Conservation (phyloP, 176 grass and related monocot species). For the Juncus effusus region DNA sequence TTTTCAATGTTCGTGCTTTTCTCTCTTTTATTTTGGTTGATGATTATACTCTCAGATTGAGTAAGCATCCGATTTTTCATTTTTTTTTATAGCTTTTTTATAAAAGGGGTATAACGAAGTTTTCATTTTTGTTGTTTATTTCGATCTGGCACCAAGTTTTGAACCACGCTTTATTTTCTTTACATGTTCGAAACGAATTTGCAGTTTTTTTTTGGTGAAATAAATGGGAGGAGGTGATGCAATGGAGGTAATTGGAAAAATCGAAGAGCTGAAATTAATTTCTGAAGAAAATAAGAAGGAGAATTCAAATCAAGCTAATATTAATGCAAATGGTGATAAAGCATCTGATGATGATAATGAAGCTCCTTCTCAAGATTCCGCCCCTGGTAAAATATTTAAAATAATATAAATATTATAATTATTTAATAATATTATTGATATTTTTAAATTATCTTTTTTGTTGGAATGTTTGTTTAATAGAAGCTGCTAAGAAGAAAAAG, state of each 20-base stretch:
- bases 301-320: neutral
- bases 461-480: conserved; percentile 22
- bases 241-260: conserved; percentile 19
- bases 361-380: conserved; percentile 32
- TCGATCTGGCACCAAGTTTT: neutral
- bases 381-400: no score
- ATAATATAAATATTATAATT: conserved; percentile 7
- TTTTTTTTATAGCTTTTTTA: neutral
- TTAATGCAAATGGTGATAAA: neutral
- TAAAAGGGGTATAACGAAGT: no score
- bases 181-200: neutral
- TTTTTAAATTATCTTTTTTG: conserved; percentile 10
- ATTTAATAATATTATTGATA: neutral
- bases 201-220: neutral
- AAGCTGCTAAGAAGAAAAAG: conserved; percentile 69
- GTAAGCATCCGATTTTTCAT: neutral
- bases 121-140: neutral
- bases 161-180: neutral
- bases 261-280: conserved; percentile 16
- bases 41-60: no score
- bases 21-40: no score
- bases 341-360: conserved; percentile 40
- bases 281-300: conserved; percentile 30
- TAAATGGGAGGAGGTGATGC: conserved; percentile 8
- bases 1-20: no score